Evolutionary conservation across 2,329 filamentous ascomycete species (phyloP).

Genomic region (Colletotrichum sublineola): DNA sequence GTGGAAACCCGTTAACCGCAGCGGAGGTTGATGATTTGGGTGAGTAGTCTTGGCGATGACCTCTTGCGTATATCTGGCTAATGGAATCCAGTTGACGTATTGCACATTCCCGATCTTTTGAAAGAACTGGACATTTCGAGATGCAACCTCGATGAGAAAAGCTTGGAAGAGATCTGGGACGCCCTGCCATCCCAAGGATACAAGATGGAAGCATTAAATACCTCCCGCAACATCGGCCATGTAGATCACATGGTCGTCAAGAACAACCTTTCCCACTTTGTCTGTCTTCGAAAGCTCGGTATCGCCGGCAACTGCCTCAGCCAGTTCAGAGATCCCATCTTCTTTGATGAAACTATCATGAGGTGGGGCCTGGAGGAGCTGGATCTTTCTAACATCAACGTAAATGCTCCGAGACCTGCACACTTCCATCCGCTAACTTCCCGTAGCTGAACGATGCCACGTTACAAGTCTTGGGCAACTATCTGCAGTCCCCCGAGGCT

Average conservation of each 20-base stretch:
- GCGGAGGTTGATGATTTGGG: slow-evolving; percentile 64
- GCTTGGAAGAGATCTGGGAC: slow-evolving; percentile 62
- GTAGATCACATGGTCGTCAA: slow-evolving; percentile 63
- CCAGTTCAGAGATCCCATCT: slow-evolving; percentile 58
- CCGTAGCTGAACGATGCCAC: slow-evolving; percentile 64
- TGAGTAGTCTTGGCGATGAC: slow-evolving; percentile 45
- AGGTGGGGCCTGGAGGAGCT: slow-evolving; percentile 65
- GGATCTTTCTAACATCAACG: slow-evolving; percentile 67
- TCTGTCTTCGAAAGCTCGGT: slow-evolving; percentile 61
- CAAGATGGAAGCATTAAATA: slow-evolving; percentile 62
- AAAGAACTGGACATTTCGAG: slow-evolving; percentile 64
- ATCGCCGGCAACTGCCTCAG: slow-evolving; percentile 66
- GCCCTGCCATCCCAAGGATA: slow-evolving; percentile 60
- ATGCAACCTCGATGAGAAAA: slow-evolving; percentile 65
- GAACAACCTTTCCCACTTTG: slow-evolving; percentile 58
- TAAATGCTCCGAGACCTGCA: slow-evolving; percentile 47
- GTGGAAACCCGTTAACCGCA: slow-evolving; percentile 62
- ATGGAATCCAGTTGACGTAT: slow-evolving; percentile 46
- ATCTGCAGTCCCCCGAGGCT: slow-evolving; percentile 57
- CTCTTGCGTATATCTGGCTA: neutral
- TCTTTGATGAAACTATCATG: slow-evolving; percentile 59
- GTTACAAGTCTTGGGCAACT: slow-evolving; percentile 60
- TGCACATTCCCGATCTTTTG: slow-evolving; percentile 50
- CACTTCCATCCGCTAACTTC: slow-evolving; percentile 39
- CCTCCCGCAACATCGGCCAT: slow-evolving; percentile 66